Conservation (phyloP, 202 grass and related monocot species). For the Dendrocalamus latiflorus region DNA sequence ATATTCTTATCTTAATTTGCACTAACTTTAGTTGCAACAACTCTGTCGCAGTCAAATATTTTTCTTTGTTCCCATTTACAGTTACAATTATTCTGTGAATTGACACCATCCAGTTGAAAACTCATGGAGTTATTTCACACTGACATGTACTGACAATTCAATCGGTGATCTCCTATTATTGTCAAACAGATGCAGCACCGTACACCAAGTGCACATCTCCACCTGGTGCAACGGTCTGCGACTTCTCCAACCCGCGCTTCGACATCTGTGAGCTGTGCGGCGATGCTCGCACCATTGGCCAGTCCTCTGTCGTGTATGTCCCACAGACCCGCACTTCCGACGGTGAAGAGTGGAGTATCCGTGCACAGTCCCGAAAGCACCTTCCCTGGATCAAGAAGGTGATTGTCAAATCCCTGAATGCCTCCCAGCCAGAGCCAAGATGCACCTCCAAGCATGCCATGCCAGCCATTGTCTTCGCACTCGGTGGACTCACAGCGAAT, state of each 20-base stretch:
- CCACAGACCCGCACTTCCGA: conserved; percentile 5
- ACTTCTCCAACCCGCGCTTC: conserved; percentile 45
- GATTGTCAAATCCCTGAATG: conserved; percentile 43
- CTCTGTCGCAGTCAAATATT: background rate
- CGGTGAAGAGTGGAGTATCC: conserved; percentile 52
- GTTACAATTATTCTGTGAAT: background rate
- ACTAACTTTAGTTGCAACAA: no score
- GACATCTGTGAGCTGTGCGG: conserved; percentile 67
- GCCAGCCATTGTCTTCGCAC: conserved; percentile 60
- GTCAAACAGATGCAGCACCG: conserved; percentile 17
- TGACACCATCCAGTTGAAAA: background rate
- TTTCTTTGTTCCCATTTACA: background rate
- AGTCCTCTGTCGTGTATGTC: conserved; percentile 42
- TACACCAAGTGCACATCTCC: conserved; percentile 38
- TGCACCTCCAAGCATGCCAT: conserved; percentile 49
- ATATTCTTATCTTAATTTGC: no score
- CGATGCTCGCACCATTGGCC: conserved; percentile 56
- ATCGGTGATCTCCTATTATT: background rate
- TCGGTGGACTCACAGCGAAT: conserved; percentile 60
- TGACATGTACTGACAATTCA: background rate
- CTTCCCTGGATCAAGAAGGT: conserved; percentile 67
- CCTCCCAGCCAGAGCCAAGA: conserved; percentile 22
- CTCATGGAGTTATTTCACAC: background rate
- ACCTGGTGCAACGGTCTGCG: conserved; percentile 32
- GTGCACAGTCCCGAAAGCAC: conserved; percentile 58